Evolutionary conservation across 1,284 basidiomycete species (phyloP).

Genomic region (Microbotryum silenes-acaulis): DNA sequence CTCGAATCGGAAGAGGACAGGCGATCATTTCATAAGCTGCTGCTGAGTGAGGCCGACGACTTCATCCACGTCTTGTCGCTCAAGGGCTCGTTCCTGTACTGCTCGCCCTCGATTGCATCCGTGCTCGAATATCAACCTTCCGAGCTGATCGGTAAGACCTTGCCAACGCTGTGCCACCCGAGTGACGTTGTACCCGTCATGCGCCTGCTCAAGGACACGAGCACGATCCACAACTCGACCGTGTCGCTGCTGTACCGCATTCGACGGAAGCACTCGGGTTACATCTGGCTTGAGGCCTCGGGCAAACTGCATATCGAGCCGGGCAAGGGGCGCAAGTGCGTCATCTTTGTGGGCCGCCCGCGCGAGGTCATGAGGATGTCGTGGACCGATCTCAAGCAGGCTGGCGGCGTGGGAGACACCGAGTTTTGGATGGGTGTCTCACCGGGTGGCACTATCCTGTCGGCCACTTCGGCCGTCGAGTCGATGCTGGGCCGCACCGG

Average conservation of each 20-base stretch:
- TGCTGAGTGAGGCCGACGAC: constrained; percentile 57
- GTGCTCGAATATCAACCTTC: constrained; percentile 70
- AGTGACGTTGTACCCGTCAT: constrained; percentile 83
- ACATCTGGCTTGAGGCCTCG: constrained; percentile 79
- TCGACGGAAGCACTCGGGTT: constrained; percentile 55
- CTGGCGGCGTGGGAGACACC: constrained; percentile 33
- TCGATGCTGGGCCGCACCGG: constrained; percentile 23
- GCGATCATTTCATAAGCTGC: constrained; percentile 48
- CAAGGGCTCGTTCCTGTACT: constrained; percentile 88
- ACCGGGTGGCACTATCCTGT: constrained; percentile 29
- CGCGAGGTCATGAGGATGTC: constrained; percentile 56
- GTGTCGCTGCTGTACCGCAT: constrained; percentile 74
- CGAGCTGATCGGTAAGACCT: constrained; percentile 67
- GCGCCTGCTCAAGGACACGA: constrained; percentile 78
- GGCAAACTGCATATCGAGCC: constrained; percentile 76
- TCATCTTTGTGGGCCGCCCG: constrained; percentile 68
- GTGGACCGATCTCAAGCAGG: constrained; percentile 47
- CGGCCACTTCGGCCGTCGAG: constrained; percentile 27
- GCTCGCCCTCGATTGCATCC: constrained; percentile 66
- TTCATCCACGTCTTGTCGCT: constrained; percentile 85
- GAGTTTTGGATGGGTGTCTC: constrained; percentile 35
- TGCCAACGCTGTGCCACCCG: constrained; percentile 74
- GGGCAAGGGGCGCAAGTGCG: constrained; percentile 73
- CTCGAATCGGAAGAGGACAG: constrained; percentile 23
- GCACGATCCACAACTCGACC: constrained; percentile 40